These are phyloP conservation scores for Penicillium hordei DNA, from an alignment of 2,329 filamentous ascomycete species.

Conservation along the genomic window DNA sequence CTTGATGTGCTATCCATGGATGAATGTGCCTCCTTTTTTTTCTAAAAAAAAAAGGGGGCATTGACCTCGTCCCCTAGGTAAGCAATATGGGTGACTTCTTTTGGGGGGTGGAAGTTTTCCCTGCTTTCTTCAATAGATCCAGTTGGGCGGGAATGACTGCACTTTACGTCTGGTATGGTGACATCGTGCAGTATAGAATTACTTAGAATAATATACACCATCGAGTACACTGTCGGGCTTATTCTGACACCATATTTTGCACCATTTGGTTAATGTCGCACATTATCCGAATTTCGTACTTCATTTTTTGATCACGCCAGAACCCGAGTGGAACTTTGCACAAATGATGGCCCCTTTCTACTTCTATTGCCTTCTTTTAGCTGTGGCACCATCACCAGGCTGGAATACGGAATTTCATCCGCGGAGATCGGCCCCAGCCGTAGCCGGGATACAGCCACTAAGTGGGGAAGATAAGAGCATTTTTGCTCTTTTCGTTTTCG, in stretches of 20 bases:
- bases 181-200: neutral
- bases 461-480: slow-evolving; percentile 5
- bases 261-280: neutral
- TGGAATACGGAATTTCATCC: slow-evolving; percentile 7
- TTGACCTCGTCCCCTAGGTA: neutral
- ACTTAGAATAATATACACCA: neutral
- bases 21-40: neutral
- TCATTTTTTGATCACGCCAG: neutral
- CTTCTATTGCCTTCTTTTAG: neutral
- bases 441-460: slow-evolving; percentile 5
- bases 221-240: neutral
- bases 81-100: neutral
- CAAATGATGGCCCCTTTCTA: neutral
- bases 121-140: neutral
- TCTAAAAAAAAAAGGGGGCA: too few species aligned
- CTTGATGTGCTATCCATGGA: neutral
- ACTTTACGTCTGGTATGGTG: neutral
- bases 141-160: neutral
- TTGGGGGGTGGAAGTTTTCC: neutral
- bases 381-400: neutral
- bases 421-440: slow-evolving; percentile 27
- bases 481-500: neutral
- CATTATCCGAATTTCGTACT: neutral
- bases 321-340: neutral
- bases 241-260: neutral